Evolutionary conservation across 2,329 filamentous ascomycete genomes (phyloP).

Genomic region (Fusarium sp.): DNA sequence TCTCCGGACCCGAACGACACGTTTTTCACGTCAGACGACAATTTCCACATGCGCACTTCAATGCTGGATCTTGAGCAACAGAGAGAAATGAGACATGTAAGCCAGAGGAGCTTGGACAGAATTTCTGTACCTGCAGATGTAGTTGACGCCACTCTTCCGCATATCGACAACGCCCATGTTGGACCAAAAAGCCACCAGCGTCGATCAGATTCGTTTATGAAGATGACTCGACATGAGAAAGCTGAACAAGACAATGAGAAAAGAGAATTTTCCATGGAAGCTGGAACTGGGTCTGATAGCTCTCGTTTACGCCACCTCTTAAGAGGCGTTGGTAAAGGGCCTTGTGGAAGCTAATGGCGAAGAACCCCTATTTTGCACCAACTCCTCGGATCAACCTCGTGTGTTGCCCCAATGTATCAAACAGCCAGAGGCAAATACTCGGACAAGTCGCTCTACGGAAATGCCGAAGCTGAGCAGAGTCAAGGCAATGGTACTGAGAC

Average conservation of each 20-base stretch:
- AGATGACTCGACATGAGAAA: not conserved
- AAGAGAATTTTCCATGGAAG: not conserved
- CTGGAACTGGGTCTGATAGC: not conserved
- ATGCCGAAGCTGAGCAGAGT: conserved; percentile 23
- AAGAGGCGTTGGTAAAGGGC: not conserved
- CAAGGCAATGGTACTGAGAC: conserved; percentile 7
- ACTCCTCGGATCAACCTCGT: not conserved
- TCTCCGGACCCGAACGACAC: not conserved
- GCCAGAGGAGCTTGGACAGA: conserved; percentile 9
- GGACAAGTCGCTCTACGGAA: conserved; percentile 1
- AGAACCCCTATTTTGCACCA: not conserved
- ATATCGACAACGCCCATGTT: not conserved
- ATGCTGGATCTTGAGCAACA: conserved; percentile 1
- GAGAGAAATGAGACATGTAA: conserved; percentile 22
- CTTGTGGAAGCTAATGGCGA: not conserved
- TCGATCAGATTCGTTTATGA: conserved; percentile 2
- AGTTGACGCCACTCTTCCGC: not conserved
- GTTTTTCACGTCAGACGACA: not conserved
- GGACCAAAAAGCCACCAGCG: conserved; percentile 3
- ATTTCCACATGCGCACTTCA: not conserved
- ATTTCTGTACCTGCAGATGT: not conserved
- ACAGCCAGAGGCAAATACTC: not conserved
- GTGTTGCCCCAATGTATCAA: not conserved
- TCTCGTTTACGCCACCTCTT: not conserved
- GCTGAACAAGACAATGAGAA: not conserved